These are phyloP conservation scores for Calonectria hawksworthii DNA, from an alignment of 2,329 filamentous ascomycete species.

Conservation along the genomic window DNA sequence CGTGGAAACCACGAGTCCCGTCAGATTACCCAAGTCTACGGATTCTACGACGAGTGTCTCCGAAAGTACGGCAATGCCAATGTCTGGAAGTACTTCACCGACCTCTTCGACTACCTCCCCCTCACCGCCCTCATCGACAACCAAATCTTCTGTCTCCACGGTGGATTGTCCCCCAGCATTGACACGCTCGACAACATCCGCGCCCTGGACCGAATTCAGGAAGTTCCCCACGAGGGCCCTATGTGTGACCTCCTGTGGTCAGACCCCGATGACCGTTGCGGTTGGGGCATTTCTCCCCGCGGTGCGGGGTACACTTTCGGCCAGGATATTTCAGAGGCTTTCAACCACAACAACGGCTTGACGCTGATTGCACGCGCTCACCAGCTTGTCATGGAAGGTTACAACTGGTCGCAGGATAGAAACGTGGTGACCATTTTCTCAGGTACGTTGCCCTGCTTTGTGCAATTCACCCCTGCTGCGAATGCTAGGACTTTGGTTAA, in stretches of 20 bases:
- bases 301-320: slow-evolving; percentile 96
- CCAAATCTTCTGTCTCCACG: slow-evolving; percentile 99
- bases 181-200: slow-evolving; percentile 97
- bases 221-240: slow-evolving; percentile 97
- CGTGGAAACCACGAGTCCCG: slow-evolving; percentile 99
- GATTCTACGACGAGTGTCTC: slow-evolving; percentile 99
- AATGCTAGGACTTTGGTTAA: slow-evolving; percentile 10
- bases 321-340: slow-evolving; percentile 97
- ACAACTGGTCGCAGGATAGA: slow-evolving; percentile 98
- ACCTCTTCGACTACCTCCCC: slow-evolving; percentile 98
- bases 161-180: slow-evolving; percentile 95
- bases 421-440: slow-evolving; percentile 99
- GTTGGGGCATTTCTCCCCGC: slow-evolving; percentile 95
- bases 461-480: not conserved
- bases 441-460: slow-evolving; percentile 64
- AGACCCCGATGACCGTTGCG: slow-evolving; percentile 95
- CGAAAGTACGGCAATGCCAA: slow-evolving; percentile 99
- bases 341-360: slow-evolving; percentile 99
- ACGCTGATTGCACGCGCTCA: slow-evolving; percentile 96
- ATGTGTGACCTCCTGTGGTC: slow-evolving; percentile 99
- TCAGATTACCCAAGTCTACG: slow-evolving; percentile 99
- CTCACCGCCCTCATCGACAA: slow-evolving; percentile 98
- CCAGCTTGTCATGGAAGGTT: slow-evolving; percentile 99
- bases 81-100: slow-evolving; percentile 99
- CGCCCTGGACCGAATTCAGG: slow-evolving; percentile 95